Percentiles rank a stretch among this genome's conserved stretches.
Evolutionary conservation across 164 flowering plant species (phyloP).

Genomic region (Magnolia kwangsiensis): DNA sequence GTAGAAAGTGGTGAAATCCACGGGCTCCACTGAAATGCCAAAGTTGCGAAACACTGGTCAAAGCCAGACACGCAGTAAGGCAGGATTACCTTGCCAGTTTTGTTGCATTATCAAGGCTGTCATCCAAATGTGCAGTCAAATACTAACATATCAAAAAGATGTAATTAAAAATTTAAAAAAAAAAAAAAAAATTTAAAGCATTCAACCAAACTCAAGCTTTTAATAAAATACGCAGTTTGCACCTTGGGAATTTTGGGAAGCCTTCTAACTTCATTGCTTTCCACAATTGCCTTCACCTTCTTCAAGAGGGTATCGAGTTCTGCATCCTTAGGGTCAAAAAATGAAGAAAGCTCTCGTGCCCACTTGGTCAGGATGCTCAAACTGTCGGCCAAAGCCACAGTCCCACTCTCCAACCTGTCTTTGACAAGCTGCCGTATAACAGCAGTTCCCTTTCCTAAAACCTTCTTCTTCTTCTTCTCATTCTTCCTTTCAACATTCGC

Average conservation of each 20-base stretch:
- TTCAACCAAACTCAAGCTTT: neutral
- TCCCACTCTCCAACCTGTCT: slow-evolving; percentile 36
- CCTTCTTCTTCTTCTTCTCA: slow-evolving; percentile 63
- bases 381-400: slow-evolving; percentile 15
- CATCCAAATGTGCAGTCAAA: no score
- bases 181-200: neutral
- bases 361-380: slow-evolving; percentile 25
- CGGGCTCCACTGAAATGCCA: no score
- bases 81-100: no score
- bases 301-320: slow-evolving; percentile 42
- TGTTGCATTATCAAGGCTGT: no score
- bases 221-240: neutral
- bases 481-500: slow-evolving; percentile 38
- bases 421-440: slow-evolving; percentile 51
- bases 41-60: no score
- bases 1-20: no score
- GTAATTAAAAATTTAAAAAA: no score
- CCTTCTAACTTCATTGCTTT: slow-evolving; percentile 79
- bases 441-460: slow-evolving; percentile 78
- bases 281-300: slow-evolving; percentile 70
- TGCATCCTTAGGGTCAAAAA: slow-evolving; percentile 50
- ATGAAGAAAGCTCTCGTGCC: slow-evolving; percentile 33
- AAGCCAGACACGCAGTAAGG: no score
- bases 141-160: no score
- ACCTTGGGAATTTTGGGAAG: slow-evolving; percentile 93